phyloP scores from a whole-genome alignment of 805 yeast genomes.

The Kuraishia molischiana region DNA sequence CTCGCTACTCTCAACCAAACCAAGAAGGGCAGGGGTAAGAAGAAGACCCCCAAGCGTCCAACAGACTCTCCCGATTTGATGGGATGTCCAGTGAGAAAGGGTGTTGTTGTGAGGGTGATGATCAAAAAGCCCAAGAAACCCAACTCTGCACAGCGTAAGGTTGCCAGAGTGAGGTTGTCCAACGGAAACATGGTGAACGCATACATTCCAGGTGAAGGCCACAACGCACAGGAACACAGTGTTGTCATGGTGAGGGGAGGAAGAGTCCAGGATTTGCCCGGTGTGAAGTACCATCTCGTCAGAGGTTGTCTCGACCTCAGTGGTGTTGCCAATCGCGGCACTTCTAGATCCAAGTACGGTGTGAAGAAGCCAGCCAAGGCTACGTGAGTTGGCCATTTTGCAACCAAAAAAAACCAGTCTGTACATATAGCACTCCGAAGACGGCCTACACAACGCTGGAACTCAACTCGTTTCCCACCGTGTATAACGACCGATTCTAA shows the following conservation, averaged over 20 bases:
- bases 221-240: conserved; percentile 95
- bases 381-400: no score
- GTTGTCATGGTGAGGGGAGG: conserved; percentile 98
- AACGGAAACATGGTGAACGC: conserved; percentile 87
- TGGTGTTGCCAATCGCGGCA: conserved; percentile 88
- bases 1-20: conserved; percentile 73
- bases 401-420: no score
- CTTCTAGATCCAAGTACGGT: conserved; percentile 90
- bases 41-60: conserved; percentile 24
- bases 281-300: conserved; percentile 89
- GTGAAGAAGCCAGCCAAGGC: conserved; percentile 68
- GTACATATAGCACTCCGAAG: no score
- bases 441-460: no score
- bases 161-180: conserved; percentile 86
- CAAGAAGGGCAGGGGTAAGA: conserved; percentile 49
- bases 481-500: no score
- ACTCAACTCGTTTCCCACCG: no score
- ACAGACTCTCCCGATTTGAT: conserved; percentile 76
- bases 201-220: conserved; percentile 97
- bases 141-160: conserved; percentile 95
- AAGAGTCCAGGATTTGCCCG: conserved; percentile 95
- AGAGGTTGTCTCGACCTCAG: conserved; percentile 91
- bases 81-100: conserved; percentile 79
- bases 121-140: conserved; percentile 97
- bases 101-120: conserved; percentile 91